Conservation (phyloP, 192 early-diverging fungal genomes). For the Rhizoclosmatium sp. region DNA sequence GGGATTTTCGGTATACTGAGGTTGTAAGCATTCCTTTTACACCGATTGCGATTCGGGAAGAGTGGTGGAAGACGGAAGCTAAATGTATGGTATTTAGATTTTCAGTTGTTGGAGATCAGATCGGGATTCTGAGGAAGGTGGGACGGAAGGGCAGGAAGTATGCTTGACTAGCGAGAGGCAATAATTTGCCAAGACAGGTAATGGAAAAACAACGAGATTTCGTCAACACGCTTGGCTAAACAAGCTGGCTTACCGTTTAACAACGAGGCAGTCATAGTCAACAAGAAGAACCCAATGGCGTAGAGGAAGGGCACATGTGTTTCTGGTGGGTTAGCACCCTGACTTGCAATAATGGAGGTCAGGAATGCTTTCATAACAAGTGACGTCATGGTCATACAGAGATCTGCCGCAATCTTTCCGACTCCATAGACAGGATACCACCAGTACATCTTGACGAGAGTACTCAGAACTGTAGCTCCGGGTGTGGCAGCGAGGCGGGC, state of each 20-base stretch:
- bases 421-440: conserved; percentile 18
- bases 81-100: not conserved
- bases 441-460: conserved; percentile 15
- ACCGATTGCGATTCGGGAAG: conserved; percentile 17
- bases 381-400: not conserved
- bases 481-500: not conserved
- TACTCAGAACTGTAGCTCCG: conserved; percentile 17
- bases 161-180: too few relatives aligned
- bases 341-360: conserved; percentile 17
- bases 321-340: not conserved
- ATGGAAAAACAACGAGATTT: too few relatives aligned
- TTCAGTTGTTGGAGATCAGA: too few relatives aligned
- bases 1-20: conserved; percentile 65
- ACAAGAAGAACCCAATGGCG: conserved; percentile 26
- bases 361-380: conserved; percentile 39
- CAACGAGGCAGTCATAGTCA: conserved; percentile 8
- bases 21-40: conserved; percentile 55
- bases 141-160: too few relatives aligned
- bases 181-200: too few relatives aligned
- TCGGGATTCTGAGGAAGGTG: too few relatives aligned
- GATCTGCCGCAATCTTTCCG: conserved; percentile 26
- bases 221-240: too few relatives aligned
- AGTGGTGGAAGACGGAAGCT: conserved; percentile 1
- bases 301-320: conserved; percentile 18
- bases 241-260: conserved; percentile 11